Evolutionary conservation across 1,284 basidiomycete species (phyloP).

Genomic region (Leccinum griseonigrum): DNA sequence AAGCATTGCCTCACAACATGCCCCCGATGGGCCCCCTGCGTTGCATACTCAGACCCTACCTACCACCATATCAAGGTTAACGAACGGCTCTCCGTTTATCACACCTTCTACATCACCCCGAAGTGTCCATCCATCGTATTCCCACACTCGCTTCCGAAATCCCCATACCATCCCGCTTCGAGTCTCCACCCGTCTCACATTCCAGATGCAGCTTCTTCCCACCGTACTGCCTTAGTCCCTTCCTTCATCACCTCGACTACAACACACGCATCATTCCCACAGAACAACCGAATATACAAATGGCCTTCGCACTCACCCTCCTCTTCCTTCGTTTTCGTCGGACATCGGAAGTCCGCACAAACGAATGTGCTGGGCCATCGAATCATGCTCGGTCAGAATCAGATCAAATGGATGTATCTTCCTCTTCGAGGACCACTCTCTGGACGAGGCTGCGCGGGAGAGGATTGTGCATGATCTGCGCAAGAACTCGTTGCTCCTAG

Average conservation of each 20-base stretch:
- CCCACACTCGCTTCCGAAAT: conserved; percentile 42
- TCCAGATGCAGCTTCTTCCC: conserved; percentile 50
- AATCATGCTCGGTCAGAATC: no score
- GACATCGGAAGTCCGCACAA: conserved; percentile 37
- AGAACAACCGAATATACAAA: conserved; percentile 36
- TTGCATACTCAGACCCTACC: conserved; percentile 36
- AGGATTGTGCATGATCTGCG: conserved; percentile 25
- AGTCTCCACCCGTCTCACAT: conserved; percentile 37
- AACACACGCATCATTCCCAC: conserved; percentile 32
- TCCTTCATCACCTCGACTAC: conserved; percentile 36
- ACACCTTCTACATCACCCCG: conserved; percentile 52
- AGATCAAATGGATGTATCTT: no score
- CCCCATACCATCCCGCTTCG: conserved; percentile 35
- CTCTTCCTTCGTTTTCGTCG: conserved; percentile 26
- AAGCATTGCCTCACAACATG: conserved; percentile 64
- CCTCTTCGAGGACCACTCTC: conserved; percentile 30
- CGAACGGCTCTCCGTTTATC: conserved; percentile 42
- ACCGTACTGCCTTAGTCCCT: conserved; percentile 56
- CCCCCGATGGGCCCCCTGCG: conserved; percentile 58
- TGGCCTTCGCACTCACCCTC: conserved; percentile 31
- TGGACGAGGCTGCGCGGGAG: conserved; percentile 25
- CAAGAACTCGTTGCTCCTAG: conserved; percentile 25
- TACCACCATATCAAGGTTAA: conserved; percentile 36
- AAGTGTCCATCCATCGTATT: conserved; percentile 58
- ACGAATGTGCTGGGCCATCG: conserved; percentile 2